Conservation (phyloP, 768 basidiomycete genomes). For the Tricholoma sp. region DNA sequence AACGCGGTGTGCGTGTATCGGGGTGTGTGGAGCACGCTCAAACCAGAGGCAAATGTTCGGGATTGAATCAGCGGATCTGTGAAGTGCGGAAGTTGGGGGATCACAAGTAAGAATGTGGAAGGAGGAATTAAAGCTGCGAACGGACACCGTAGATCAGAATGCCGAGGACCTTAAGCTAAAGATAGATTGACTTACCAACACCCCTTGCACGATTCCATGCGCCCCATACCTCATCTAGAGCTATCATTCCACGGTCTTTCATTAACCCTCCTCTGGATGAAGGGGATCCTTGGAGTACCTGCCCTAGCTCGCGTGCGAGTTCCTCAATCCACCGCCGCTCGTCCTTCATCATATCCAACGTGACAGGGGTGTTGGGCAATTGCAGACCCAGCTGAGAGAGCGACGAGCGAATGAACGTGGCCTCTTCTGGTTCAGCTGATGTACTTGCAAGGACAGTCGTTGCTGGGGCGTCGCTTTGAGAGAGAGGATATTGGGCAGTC, state of each 20-base stretch:
- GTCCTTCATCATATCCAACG: slow-evolving; percentile 82
- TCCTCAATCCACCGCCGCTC: slow-evolving; percentile 76
- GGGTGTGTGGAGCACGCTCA: slow-evolving; percentile 82
- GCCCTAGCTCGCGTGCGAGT: slow-evolving; percentile 76
- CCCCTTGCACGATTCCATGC: slow-evolving; percentile 93
- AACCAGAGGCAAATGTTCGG: slow-evolving; percentile 67
- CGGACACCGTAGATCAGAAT: slow-evolving; percentile 1
- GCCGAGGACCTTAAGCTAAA: neutral
- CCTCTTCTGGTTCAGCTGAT: slow-evolving; percentile 68
- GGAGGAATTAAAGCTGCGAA: slow-evolving; percentile 82
- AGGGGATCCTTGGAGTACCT: slow-evolving; percentile 52
- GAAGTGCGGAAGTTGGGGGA: slow-evolving; percentile 60
- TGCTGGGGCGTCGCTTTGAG: slow-evolving; percentile 14
- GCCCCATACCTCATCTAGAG: slow-evolving; percentile 91
- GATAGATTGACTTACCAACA: slow-evolving; percentile 53
- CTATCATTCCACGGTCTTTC: slow-evolving; percentile 74
- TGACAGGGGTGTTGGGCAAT: slow-evolving; percentile 74
- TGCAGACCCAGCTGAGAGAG: slow-evolving; percentile 87
- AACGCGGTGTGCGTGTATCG: slow-evolving; percentile 67
- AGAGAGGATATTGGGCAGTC: slow-evolving; percentile 20
- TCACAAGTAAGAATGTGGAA: slow-evolving; percentile 70
- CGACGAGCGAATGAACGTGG: slow-evolving; percentile 82
- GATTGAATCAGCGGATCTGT: slow-evolving; percentile 64
- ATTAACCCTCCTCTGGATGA: slow-evolving; percentile 53
- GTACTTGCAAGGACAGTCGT: slow-evolving; percentile 30